These are phyloP conservation scores for Vararia minispora DNA, from an alignment of 768 basidiomycete genomes.

Conservation along the genomic window DNA sequence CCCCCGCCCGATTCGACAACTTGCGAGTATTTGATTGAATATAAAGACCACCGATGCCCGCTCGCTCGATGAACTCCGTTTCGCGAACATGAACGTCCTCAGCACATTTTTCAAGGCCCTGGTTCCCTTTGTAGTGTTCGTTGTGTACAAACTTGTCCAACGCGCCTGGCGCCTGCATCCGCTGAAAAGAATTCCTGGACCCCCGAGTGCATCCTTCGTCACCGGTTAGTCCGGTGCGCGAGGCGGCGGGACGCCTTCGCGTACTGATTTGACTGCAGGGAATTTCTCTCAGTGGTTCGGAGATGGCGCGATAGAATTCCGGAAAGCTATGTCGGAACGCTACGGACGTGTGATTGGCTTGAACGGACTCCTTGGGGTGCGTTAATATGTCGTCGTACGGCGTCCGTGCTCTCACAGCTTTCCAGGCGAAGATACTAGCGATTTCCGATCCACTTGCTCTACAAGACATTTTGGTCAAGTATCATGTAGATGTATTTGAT, in stretches of 20 bases:
- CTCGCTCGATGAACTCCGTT: too few species aligned
- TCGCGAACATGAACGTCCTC: too few species aligned
- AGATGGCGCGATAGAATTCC: neutral
- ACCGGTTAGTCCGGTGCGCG: neutral
- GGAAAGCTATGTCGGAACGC: neutral
- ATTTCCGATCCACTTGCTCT: slow-evolving; percentile 11
- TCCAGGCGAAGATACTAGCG: slow-evolving; percentile 4
- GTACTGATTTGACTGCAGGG: neutral
- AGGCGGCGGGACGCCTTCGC: neutral
- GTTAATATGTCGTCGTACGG: neutral
- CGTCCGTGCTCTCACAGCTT: too few species aligned
- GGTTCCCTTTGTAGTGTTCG: too few species aligned
- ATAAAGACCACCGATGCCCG: too few species aligned
- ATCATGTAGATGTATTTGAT: slow-evolving; percentile 3
- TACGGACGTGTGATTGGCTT: neutral
- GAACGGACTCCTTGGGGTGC: neutral
- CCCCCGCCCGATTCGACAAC: too few species aligned
- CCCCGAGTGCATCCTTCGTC: slow-evolving; percentile 1
- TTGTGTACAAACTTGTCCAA: too few species aligned
- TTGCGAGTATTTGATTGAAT: too few species aligned
- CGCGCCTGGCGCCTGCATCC: too few species aligned
- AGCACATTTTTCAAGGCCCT: too few species aligned
- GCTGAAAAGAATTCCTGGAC: slow-evolving; percentile 1
- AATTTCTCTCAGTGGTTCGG: neutral
- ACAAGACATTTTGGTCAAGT: slow-evolving; percentile 8